Percentiles rank a stretch among this genome's conserved stretches.
phyloP scores from a whole-genome alignment of 495 filamentous ascomycete species.

The Trichoderma erinaceum region DNA sequence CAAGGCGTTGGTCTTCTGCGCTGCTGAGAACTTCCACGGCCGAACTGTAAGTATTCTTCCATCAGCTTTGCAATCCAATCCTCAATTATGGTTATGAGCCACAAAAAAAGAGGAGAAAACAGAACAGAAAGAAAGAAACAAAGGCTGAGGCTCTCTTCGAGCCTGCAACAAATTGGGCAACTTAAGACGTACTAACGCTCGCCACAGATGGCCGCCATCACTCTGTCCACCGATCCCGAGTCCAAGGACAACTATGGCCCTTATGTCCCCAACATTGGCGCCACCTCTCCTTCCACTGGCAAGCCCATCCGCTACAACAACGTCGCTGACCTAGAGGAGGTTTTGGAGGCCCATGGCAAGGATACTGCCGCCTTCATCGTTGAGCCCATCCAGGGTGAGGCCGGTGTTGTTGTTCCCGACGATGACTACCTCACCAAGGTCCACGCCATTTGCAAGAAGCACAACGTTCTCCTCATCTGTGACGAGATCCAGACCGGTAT shows the following conservation, averaged over 20 bases:
- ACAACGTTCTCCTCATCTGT: conserved; percentile 92
- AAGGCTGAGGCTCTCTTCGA: background rate
- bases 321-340: conserved; percentile 70
- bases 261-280: conserved; percentile 82
- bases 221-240: conserved; percentile 89
- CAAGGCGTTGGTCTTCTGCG: conserved; percentile 79
- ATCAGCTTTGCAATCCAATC: conserved; percentile 21
- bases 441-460: conserved; percentile 81
- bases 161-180: background rate
- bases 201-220: conserved; percentile 84
- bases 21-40: conserved; percentile 91
- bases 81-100: too few relatives aligned
- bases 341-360: conserved; percentile 70
- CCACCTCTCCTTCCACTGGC: conserved; percentile 68
- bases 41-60: conserved; percentile 61
- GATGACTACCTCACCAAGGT: conserved; percentile 79
- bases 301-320: conserved; percentile 80
- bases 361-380: conserved; percentile 92
- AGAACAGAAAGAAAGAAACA: too few relatives aligned
- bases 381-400: conserved; percentile 97
- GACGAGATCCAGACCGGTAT: conserved; percentile 99
- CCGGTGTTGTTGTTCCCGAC: conserved; percentile 91
- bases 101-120: too few relatives aligned
- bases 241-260: conserved; percentile 96
- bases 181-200: background rate